These are phyloP conservation scores for Microcera coccophila DNA, from an alignment of 2,329 filamentous ascomycete species.

Conservation along the genomic window DNA sequence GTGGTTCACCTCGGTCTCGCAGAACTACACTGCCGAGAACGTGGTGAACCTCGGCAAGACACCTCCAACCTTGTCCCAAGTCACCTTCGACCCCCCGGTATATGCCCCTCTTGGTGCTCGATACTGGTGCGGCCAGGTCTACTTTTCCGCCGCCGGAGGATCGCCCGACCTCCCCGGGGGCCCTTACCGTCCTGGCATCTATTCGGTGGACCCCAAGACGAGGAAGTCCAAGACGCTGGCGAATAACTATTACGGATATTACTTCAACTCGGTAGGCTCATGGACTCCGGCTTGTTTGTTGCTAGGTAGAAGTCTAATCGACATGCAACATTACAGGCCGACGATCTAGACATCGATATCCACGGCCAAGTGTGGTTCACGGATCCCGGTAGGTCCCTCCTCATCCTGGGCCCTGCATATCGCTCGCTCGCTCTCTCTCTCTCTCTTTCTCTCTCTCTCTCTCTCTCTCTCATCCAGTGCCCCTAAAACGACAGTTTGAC, in stretches of 20 bases:
- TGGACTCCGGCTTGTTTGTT: too few species aligned
- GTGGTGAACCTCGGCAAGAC: neutral
- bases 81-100: neutral
- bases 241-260: neutral
- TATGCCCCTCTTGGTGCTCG: neutral
- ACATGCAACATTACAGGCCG: too few species aligned
- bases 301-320: too few species aligned
- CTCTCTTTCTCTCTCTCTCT: too few species aligned
- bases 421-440: too few species aligned
- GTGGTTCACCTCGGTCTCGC: neutral
- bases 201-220: neutral
- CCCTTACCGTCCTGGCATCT: neutral
- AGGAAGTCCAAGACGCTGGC: neutral
- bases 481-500: too few species aligned
- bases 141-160: neutral
- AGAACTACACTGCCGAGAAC: neutral
- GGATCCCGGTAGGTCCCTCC: neutral
- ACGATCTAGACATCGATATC: neutral
- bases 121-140: neutral
- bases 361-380: neutral
- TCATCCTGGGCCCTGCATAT: too few species aligned
- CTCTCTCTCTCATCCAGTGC: too few species aligned
- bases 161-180: too few species aligned
- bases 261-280: neutral
- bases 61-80: neutral